Base-by-base conservation (phyloP, 352 stramenopile genomes). In the Phytophthora palmivora region DNA sequence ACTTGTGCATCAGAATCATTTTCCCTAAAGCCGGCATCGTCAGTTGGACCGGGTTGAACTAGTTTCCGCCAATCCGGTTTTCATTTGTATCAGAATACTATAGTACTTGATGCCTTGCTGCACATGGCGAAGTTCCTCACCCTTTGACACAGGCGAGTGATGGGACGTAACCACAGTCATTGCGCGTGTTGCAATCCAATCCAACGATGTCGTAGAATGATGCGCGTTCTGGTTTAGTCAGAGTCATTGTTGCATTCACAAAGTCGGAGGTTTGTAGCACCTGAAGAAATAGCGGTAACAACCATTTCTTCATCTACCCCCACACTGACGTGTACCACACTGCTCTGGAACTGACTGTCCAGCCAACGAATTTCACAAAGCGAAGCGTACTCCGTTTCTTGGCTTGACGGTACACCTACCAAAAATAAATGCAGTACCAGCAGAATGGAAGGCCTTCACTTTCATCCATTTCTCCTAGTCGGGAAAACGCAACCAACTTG, bases 101-200 rank as follows among this genome's bases (percentile, higher is more conserved):
- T 41, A 52, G 19, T 30, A 30, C n/a, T 41, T 24, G n/a, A 52
- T 52, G 4, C 45, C 38, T 14, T 24, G 6, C 16, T 52, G 28
- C 7, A 33, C 24, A 5, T n/a, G n/a, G n/a, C n/a, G n/a, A n/a
- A n/a, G n/a, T n/a, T n/a, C 22, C 26, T 43, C 59, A 92, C 82
- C 78, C 58, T 38, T 88, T 28, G 24, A 90, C 69, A 48, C 84
- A 94, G 7, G 84, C 84, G 19, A 92, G 67, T 8, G 79, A 78
- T 26, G 84, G 84, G 14, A 94, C 56, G 58, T 87, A 91, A 58
- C 82, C 84, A 48, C 84, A 94, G 54, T 94, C 83, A 6, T 58
- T 49, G 22, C 80, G 77, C 21, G 63, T 57, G 14, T 53, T 46
- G 72, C 85, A 94, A 4, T 32, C n/a, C 2, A 87, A 24, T 15